These are phyloP conservation scores for Quercus variabilis DNA, from an alignment of 306 rosid species.

Conservation along the genomic window DNA sequence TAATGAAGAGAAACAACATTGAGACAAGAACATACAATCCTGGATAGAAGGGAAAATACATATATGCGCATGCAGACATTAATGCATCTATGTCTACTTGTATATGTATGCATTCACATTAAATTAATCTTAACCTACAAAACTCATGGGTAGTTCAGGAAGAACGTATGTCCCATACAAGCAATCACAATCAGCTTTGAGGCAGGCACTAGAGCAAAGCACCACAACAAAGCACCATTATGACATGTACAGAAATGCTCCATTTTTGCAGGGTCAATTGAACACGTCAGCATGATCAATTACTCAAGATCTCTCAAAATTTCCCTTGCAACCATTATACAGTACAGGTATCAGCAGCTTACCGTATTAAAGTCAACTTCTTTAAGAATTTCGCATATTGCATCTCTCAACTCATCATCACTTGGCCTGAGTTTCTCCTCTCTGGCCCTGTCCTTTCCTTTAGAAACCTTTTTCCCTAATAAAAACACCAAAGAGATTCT, in stretches of 20 bases:
- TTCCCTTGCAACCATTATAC: not conserved
- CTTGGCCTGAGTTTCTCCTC: conserved; percentile 53
- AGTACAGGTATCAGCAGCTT: conserved; percentile 19
- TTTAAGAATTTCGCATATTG: conserved; percentile 88
- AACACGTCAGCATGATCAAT: not conserved
- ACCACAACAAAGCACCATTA: too few relatives aligned
- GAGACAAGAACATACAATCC: not conserved
- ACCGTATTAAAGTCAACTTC: conserved; percentile 98
- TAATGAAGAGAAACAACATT: not conserved
- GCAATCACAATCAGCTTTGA: not conserved
- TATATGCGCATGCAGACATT: not conserved
- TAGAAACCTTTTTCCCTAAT: conserved; percentile 54
- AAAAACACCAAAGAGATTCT: not conserved
- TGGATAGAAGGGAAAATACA: not conserved
- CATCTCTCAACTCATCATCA: conserved; percentile 72
- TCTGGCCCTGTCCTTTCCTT: conserved; percentile 68
- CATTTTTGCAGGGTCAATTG: not conserved
- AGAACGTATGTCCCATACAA: not conserved
- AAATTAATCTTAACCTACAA: not conserved
- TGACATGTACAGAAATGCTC: not conserved
- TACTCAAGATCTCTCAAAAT: not conserved
- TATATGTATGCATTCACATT: not conserved
- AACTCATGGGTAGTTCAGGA: conserved; percentile 9
- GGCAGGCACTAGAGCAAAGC: not conserved
- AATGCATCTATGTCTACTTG: not conserved